These are phyloP conservation scores for Camillea tinctor DNA, from an alignment of 2,329 filamentous ascomycete species.

Conservation along the genomic window DNA sequence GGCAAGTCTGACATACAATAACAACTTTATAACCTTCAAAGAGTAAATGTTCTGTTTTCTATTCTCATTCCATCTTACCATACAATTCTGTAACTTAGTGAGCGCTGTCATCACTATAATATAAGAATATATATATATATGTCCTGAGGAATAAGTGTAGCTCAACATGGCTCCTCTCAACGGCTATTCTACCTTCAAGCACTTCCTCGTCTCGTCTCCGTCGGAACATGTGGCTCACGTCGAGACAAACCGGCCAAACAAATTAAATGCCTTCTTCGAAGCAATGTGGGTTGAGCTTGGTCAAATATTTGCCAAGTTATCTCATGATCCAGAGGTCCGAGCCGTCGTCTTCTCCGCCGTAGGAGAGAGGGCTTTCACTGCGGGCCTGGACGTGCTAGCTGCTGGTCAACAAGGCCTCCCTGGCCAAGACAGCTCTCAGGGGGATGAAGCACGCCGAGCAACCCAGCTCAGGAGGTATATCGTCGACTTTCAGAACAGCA, in stretches of 20 bases:
- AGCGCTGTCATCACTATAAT: not conserved
- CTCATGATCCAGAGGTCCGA: constrained; percentile 69
- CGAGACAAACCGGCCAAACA: constrained; percentile 82
- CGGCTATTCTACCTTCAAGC: constrained; percentile 52
- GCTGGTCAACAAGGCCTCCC: constrained; percentile 55
- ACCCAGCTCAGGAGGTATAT: constrained; percentile 65
- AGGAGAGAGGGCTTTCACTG: constrained; percentile 80
- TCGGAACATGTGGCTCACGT: constrained; percentile 78
- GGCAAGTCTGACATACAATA: not conserved
- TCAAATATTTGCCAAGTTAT: constrained; percentile 69
- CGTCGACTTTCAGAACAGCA: constrained; percentile 74
- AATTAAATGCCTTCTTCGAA: constrained; percentile 85
- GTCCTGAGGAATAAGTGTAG: constrained; percentile 11
- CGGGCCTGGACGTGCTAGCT: constrained; percentile 79
- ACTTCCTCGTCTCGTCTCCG: constrained; percentile 75
- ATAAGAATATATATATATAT: not conserved
- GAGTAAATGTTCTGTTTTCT: not conserved
- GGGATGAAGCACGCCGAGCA: constrained; percentile 65
- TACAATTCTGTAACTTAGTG: no score
- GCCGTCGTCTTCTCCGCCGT: constrained; percentile 77
- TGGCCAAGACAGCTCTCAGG: constrained; percentile 26
- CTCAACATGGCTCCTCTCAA: constrained; percentile 13
- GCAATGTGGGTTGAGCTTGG: constrained; percentile 84
- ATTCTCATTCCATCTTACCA: not conserved
- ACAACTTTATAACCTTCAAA: not conserved